Conservation (phyloP, 2,329 filamentous ascomycete genomes). For the Diaporthe sp. region DNA sequence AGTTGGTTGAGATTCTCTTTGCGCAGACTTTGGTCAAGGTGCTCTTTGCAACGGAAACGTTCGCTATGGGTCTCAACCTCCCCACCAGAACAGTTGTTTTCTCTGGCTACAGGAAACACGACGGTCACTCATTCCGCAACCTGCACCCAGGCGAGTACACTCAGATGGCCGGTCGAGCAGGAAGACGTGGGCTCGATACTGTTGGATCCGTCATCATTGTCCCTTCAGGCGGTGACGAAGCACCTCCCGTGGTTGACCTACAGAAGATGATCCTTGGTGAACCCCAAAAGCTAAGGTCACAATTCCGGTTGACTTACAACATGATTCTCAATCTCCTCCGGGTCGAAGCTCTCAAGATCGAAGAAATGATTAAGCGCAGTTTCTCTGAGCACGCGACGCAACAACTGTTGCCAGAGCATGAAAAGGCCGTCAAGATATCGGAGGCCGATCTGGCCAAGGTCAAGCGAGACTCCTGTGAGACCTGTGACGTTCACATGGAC, state of each 20-base stretch:
- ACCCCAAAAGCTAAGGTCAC: constrained; percentile 93
- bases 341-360: constrained; percentile 97
- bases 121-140: constrained; percentile 92
- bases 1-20: constrained; percentile 96
- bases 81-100: constrained; percentile 98
- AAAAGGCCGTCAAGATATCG: constrained; percentile 92
- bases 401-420: constrained; percentile 92
- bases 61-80: constrained; percentile 97
- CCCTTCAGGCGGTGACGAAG: constrained; percentile 85
- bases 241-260: constrained; percentile 85
- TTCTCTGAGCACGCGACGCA: constrained; percentile 99
- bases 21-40: constrained; percentile 96
- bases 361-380: constrained; percentile 99
- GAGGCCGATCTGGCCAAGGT: constrained; percentile 93
- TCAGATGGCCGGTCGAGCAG: constrained; percentile 97
- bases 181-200: constrained; percentile 90
- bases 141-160: constrained; percentile 96
- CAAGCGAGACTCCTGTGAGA: constrained; percentile 85
- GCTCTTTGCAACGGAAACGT: constrained; percentile 97
- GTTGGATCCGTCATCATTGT: constrained; percentile 97
- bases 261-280: constrained; percentile 96
- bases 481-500: constrained; percentile 86
- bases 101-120: constrained; percentile 96
- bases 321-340: constrained; percentile 98
- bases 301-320: constrained; percentile 98